These are phyloP conservation scores for Albophoma yamanashiensis DNA, from an alignment of 2,329 filamentous ascomycete species.

Conservation along the genomic window DNA sequence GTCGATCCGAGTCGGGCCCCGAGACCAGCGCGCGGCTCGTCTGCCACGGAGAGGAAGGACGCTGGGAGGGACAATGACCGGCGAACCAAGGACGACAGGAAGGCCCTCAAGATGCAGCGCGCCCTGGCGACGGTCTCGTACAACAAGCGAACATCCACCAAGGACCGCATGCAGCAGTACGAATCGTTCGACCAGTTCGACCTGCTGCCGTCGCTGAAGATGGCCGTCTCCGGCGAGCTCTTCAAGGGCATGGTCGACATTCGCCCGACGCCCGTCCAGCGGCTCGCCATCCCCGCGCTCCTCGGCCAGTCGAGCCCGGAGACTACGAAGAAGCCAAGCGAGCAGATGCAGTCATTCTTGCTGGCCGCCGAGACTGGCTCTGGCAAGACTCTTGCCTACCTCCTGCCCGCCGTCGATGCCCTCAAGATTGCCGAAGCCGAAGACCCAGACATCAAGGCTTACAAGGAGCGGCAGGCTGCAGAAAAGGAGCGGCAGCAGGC, in stretches of 20 bases:
- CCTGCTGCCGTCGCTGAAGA: conserved; percentile 59
- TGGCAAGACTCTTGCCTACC: conserved; percentile 89
- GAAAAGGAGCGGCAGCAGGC: conserved; percentile 46
- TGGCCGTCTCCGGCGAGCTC: conserved; percentile 62
- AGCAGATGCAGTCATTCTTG: conserved; percentile 48
- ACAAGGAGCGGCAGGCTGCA: conserved; percentile 42
- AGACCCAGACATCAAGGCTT: conserved; percentile 48
- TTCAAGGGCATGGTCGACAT: conserved; percentile 66
- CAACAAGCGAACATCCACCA: conserved; percentile 43
- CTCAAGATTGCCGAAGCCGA: conserved; percentile 64
- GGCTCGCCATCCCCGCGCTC: conserved; percentile 75
- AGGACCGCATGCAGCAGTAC: conserved; percentile 50
- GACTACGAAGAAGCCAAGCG: conserved; percentile 19
- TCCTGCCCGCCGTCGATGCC: conserved; percentile 75
- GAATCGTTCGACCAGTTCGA: conserved; percentile 75
- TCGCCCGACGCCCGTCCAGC: conserved; percentile 79
- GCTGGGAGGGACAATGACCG: conserved; percentile 21
- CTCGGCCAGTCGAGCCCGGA: conserved; percentile 40
- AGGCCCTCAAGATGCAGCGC: conserved; percentile 91
- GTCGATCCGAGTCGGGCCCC: conserved; percentile 15
- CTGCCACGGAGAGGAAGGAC: not conserved
- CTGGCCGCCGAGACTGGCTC: conserved; percentile 94
- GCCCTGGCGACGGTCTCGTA: conserved; percentile 70
- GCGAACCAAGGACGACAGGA: conserved; percentile 32
- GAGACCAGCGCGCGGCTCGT: conserved; percentile 5